Evolutionary conservation across 345 rosid genomes (phyloP).

Genomic region (Linum trigynum): DNA sequence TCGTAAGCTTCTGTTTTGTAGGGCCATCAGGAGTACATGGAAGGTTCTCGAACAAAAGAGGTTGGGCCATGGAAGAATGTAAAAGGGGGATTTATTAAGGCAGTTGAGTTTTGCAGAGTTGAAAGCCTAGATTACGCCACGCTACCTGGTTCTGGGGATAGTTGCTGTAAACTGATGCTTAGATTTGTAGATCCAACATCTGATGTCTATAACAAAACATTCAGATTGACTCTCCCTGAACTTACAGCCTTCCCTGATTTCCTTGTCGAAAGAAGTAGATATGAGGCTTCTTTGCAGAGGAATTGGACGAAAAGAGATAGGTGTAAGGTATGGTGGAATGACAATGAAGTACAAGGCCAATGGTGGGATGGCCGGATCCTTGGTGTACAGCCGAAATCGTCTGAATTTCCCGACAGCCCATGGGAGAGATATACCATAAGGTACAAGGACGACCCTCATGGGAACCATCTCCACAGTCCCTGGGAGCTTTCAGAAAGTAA

Average conservation of each 20-base stretch:
- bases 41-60: conserved; percentile 36
- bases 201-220: conserved; percentile 36
- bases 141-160: conserved; percentile 90
- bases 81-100: conserved; percentile 54
- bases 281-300: conserved; percentile 63
- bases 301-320: conserved; percentile 88
- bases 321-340: conserved; percentile 97
- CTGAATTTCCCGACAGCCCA: conserved; percentile 79
- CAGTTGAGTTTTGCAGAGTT: conserved; percentile 80
- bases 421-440: conserved; percentile 84
- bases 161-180: conserved; percentile 94
- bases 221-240: conserved; percentile 75
- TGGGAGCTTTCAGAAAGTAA: conserved; percentile 86
- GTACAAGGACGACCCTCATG: conserved; percentile 72
- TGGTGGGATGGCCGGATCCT: conserved; percentile 95
- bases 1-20: conserved; percentile 24
- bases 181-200: conserved; percentile 66
- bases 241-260: conserved; percentile 84
- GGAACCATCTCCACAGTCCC: conserved; percentile 82
- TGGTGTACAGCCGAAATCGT: conserved; percentile 56
- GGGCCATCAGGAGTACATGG: conserved; percentile 88
- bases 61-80: conserved; percentile 60
- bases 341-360: conserved; percentile 70
- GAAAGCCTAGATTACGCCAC: conserved; percentile 77
- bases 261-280: conserved; percentile 89